Evolutionary conservation across 2,329 filamentous ascomycete genomes (phyloP).

Genomic region (Sarocladium strictum): DNA sequence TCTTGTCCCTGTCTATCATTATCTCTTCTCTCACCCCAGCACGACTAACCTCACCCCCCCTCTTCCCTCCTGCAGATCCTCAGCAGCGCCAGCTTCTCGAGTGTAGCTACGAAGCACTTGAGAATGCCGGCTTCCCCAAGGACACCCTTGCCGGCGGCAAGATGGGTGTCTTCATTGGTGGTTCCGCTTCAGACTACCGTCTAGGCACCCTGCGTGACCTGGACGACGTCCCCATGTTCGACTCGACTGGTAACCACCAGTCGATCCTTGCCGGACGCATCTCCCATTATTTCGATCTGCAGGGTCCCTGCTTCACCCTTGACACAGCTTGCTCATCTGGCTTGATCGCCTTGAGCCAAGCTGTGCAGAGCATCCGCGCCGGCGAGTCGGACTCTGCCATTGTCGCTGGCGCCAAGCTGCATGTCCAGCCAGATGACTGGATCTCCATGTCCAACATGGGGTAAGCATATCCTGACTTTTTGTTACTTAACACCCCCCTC

Average conservation of each 20-base stretch:
- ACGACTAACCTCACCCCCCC: too few relatives aligned
- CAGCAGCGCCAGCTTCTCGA: conserved; percentile 48
- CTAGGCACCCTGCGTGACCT: conserved; percentile 37
- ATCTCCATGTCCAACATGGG: background rate
- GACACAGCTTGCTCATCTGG: conserved; percentile 34
- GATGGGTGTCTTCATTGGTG: conserved; percentile 45
- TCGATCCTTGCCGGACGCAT: conserved; percentile 41
- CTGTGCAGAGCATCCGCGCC: conserved; percentile 27
- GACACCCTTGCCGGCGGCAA: conserved; percentile 40
- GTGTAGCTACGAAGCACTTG: conserved; percentile 48
- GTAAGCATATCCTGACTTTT: conserved; percentile 27
- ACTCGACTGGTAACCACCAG: conserved; percentile 35
- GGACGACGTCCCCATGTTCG: conserved; percentile 41
- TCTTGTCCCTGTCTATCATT: background rate
- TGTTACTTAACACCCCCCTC: conserved; percentile 34
- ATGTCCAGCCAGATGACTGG: background rate
- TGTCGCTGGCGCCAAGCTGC: conserved; percentile 34
- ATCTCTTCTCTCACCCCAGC: too few relatives aligned
- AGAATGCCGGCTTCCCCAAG: conserved; percentile 45
- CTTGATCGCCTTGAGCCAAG: conserved; percentile 22
- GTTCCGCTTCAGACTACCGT: conserved; percentile 42
- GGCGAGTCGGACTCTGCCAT: conserved; percentile 40
- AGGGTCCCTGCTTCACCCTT: conserved; percentile 27
- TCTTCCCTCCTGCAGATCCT: too few relatives aligned
- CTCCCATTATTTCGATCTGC: conserved; percentile 41